Base-by-base conservation (phyloP, 352 stramenopile species). In the Pythium brachiatum region DNA sequence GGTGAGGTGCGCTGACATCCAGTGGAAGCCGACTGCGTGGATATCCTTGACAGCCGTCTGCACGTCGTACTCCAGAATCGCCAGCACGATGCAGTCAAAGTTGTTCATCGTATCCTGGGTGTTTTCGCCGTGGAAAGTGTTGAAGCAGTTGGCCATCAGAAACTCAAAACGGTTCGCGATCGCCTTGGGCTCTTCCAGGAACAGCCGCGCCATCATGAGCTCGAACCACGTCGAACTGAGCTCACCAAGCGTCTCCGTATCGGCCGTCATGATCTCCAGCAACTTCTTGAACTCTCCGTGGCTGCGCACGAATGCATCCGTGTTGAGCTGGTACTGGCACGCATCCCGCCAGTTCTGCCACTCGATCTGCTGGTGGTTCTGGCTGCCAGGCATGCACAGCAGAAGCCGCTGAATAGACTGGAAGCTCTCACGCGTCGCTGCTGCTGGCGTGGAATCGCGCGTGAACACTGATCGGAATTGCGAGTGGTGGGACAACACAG, bases 21-120 rank as follows among this genome's bases (percentile, higher is more conserved):
- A 94, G 31, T 80, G 78, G 57, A 92, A 87, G 2, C 83, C 75
- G 34, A 94, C 70, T 18, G 56, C 64, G 56, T 80, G 73, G 31
- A 94, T 83, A 38, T 86, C 78, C 46, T 89, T 73, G 12, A 94
- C 61, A 32, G 85, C 79, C 20, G 66, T 84, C 53, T 83, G 69
- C 23, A 94, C 79, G 55, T 94, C 78, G 60, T 87, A 86, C 70
- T 94, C 61, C 55, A 94, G 72, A 20, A 94, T 79, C 26, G 81
- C 81, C 48, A 92, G 55, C 43, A 91, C 81, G 63, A 92, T 91
- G 62, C 80, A 89, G 61, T 92, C 85, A 26, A 94, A 92, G 54
- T 87, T 89, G 57, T 74, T 81, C 78, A 94, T 90, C 11, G 53
- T 72, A 9, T 67, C 68, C 23, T 43, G 32, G 26, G 64, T 61